phyloP scores from a whole-genome alignment of 805 yeast genomes.

The Suhomyces pyralidae region DNA sequence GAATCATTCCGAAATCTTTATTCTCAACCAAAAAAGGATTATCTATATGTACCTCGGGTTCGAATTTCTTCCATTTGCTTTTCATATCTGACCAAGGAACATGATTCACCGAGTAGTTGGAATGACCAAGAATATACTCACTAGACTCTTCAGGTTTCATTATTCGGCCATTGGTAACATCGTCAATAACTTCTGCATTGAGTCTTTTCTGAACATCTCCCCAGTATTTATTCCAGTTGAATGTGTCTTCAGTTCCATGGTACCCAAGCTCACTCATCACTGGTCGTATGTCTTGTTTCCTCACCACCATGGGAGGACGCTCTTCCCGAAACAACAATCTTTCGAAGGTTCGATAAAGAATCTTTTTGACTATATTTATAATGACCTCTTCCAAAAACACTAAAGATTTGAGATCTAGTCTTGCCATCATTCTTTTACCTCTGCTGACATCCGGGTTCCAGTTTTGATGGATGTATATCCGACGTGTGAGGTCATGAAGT shows the following conservation, averaged over 20 bases:
- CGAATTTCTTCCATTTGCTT: background rate
- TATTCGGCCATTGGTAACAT: constrained; percentile 5
- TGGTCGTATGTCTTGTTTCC: background rate
- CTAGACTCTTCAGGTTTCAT: constrained; percentile 6
- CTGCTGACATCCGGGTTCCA: background rate
- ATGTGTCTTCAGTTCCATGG: background rate
- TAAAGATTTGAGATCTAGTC: constrained; percentile 4
- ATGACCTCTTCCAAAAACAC: constrained; percentile 11
- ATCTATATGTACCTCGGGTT: background rate
- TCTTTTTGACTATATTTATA: constrained; percentile 1
- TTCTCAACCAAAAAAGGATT: background rate
- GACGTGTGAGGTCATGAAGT: background rate
- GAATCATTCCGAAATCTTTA: background rate
- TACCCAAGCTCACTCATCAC: constrained; percentile 3
- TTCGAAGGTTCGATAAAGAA: constrained; percentile 6
- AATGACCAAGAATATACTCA: constrained; percentile 4
- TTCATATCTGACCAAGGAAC: constrained; percentile 2
- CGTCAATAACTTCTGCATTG: constrained; percentile 6
- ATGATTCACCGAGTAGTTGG: background rate
- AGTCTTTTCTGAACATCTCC: constrained; percentile 3
- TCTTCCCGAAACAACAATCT: background rate
- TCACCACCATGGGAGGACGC: background rate
- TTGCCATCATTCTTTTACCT: background rate
- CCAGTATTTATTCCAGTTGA: constrained; percentile 10
- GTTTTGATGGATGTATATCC: background rate